Conservation (phyloP, 2,329 filamentous ascomycete genomes). For the Cercospora nicotianae region DNA sequence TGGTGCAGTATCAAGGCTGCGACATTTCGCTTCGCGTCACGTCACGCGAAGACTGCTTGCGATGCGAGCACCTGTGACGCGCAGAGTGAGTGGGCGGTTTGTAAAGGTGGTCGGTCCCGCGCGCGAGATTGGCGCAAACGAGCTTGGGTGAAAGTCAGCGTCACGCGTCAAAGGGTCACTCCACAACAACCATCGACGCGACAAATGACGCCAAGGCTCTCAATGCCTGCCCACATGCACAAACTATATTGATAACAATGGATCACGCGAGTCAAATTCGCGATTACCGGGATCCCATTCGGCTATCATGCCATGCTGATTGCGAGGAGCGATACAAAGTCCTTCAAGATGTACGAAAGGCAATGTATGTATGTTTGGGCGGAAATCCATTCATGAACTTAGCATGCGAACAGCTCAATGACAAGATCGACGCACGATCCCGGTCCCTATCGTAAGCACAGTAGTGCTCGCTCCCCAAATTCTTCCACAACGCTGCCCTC, state of each 20-base stretch:
- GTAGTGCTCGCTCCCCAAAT: constrained; percentile 78
- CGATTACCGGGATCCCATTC: not conserved
- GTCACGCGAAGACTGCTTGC: not conserved
- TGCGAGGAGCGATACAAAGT: not conserved
- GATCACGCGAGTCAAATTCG: not conserved
- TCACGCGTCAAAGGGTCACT: constrained; percentile 1
- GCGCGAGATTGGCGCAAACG: constrained; percentile 3
- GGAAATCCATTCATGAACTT: not conserved
- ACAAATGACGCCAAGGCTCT: constrained; percentile 1
- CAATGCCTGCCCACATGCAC: not conserved
- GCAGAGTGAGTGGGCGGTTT: not conserved
- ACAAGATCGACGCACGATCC: not conserved
- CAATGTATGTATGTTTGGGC: not conserved
- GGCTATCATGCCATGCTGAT: not conserved
- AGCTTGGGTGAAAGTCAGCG: not conserved
- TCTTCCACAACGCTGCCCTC: constrained; percentile 69
- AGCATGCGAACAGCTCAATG: not conserved
- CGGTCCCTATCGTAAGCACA: constrained; percentile 54
- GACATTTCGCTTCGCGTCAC: not conserved
- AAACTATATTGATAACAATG: not conserved
- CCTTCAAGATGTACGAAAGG: not conserved
- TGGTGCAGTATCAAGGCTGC: not conserved
- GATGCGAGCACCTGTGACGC: not conserved
- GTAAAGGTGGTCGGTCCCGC: constrained; percentile 1
- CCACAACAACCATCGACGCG: constrained; percentile 6